Evolutionary conservation across 176 grass and related monocot species (phyloP), one percentile per base, ranked within the genome.

Genomic region (Oryza nivara): DNA sequence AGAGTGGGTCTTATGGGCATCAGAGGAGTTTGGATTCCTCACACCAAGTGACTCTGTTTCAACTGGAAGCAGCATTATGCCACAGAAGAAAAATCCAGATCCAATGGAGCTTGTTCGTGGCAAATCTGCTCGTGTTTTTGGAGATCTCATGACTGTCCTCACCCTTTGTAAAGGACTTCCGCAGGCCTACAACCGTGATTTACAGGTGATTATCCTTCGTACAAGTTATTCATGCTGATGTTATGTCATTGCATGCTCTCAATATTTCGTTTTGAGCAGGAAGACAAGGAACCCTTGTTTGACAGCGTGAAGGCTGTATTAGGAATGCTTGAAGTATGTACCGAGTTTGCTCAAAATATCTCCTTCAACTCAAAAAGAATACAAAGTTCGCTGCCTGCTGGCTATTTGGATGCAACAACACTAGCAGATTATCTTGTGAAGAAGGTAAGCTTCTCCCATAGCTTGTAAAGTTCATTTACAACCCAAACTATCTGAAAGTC

Each of bases 381-480:
- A 82, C 86, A 91, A 78, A 92, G 88, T 58, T 92, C 85, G 34
- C 78, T 98, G 7, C 96, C 96, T n/a, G 91, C 93, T 67, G 96
- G 96, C 35, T 89, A 98, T 89, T 84, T 98, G 49, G 96, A 98
- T 86, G 96, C 96, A 60, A 98, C 96, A n/a, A 98, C 96, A 34
- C 84, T 98, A 70, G 96, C 94, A 11, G 96, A 98, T 95, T 98
- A 98, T 89, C 96, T 98, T 68, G 96, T 98, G 70, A 96, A 95
- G 81, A 98, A 96, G 93, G 96, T 98, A 94, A 87, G 84, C 11
- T 44, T 66, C 6, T 12, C 35, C 7, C 5, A 20, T 51, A 65
- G 11, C 23, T 56, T 61, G 56, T 20, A 61, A 61, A 61, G 20
- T 23, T 8, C 58, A 22, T 63, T 63, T 63, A 23, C 58, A 63